Evolutionary conservation across 1,284 basidiomycete genomes (phyloP), one percentile per base, ranked within the genome.

Genomic region (Apiotrichum mycotoxinovorans): DNA sequence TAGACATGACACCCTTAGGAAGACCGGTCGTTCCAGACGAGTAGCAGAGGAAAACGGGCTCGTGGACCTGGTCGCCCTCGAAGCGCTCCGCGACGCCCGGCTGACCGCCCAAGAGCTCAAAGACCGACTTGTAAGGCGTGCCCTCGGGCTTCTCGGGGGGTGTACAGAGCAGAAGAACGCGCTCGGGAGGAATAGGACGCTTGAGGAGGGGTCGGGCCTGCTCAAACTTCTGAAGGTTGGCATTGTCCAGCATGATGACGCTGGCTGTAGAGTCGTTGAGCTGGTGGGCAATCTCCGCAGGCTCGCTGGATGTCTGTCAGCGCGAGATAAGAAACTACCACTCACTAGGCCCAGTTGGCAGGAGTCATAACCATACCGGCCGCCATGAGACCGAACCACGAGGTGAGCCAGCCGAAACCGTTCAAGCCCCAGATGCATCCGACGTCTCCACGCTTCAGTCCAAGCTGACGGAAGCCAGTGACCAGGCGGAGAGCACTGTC

Each of bases 321-420:
- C 51, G 3, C 84, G 84, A 1, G 82, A 84, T 5, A 83, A 82
- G 20, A 10, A 7, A 17, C 4, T 25, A 17, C 20, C 15, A 69
- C 70, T 68, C 57, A 73, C 71, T 70, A 75, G n/a, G 63, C 70
- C 35, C 67, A 69, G 54, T 74, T 77, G 15, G 69, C 72, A 1
- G 73, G 71, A 4, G 71, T 72, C 5, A 70, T 66, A 14, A 71
- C 58, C 15, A 69, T 52, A 0, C 69, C 70, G 1, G 66, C 61
- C 2, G 72, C 71, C 47, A 76, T 63, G 80, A 79, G 66, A 2
- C 84, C 87, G 44, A 84, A 82, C 9, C 85, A 67, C 17, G 83
- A 79, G 41, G 86, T 75, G 0, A 86, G 84, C 81, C 84, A 89
- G 26, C 79, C 78, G 33, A 89, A 64, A 17, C 79, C 82, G 70